Base-by-base conservation (phyloP, 1,284 basidiomycete genomes). In the Cutaneotrichosporon cavernicola region DNA sequence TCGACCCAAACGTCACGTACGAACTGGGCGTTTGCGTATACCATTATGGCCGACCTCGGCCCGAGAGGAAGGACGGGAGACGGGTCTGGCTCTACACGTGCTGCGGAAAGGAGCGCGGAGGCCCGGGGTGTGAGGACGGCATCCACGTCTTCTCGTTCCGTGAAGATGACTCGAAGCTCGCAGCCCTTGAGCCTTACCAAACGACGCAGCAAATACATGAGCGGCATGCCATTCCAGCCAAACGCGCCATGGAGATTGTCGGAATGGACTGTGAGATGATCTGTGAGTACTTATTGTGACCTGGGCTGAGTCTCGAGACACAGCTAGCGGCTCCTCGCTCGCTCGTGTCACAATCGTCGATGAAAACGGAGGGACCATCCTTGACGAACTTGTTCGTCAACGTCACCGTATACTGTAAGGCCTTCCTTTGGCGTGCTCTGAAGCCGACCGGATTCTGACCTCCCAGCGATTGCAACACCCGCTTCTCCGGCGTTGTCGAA, bases 261-360 rank as follows among this genome's bases (percentile, higher is more conserved):
- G 90, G 90, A 0, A 81, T 96, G 58, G 93, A 96, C 77, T 95
- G 83, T 75, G 94, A 97, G 78, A 92, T 97, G 90, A 85, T 95
- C 31, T 93, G 80, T 81, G 66, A 77, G 77, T 60, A 30, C 14
- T n/a, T n/a, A 47, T 32, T 0, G 10, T 16, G 49, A 30, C 22
- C 13, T 11, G 22, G 9, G 13, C 22, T 52, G 38, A 49, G 26
- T 14, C 9, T 34, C 21, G 58, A 81, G 79, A 92, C 80, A 91
- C 91, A 0, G 94, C 92, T 0, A 89, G 89, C 6, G 94, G 94
- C 0, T 86, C 91, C 83, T 87, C 89, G 30, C 86, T 95, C 8
- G 94, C 92, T 5, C 86, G 94, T 7, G 87, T 95, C 1, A 95
- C 93, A 0, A 85, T 94, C 5, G 87, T 97, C 1, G 89, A 94